Conservation (phyloP, 1,284 basidiomycete genomes). For the Sporisorium iseilematis-ciliati region DNA sequence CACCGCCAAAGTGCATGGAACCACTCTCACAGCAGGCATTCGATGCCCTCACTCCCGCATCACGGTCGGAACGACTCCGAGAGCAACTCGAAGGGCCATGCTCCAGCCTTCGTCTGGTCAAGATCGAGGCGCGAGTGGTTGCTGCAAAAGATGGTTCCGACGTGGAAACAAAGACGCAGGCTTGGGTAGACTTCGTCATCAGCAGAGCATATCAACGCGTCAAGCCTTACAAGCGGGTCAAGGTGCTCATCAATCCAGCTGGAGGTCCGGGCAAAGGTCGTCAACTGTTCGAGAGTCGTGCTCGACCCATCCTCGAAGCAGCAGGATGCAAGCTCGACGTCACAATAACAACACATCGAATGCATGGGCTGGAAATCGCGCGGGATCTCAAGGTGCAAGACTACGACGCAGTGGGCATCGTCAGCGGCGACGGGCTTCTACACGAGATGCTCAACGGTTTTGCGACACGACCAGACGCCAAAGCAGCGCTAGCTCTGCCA, state of each 20-base stretch:
- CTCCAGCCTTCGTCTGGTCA: slow-evolving; percentile 56
- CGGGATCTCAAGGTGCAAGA: slow-evolving; percentile 75
- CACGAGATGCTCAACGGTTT: slow-evolving; percentile 96
- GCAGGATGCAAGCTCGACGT: slow-evolving; percentile 80
- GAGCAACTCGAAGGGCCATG: slow-evolving; percentile 59
- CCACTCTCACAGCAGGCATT: slow-evolving; percentile 25
- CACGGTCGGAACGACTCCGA: slow-evolving; percentile 27
- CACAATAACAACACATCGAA: slow-evolving; percentile 72
- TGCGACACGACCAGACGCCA: slow-evolving; percentile 78
- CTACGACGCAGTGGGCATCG: slow-evolving; percentile 79
- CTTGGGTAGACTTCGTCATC: slow-evolving; percentile 53
- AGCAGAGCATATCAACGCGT: slow-evolving; percentile 40
- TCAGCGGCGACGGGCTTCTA: slow-evolving; percentile 90
- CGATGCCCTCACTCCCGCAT: slow-evolving; percentile 16
- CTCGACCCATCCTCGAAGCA: slow-evolving; percentile 83
- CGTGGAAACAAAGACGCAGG: slow-evolving; percentile 25
- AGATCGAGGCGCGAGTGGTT: slow-evolving; percentile 57
- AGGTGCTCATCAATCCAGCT: slow-evolving; percentile 85
- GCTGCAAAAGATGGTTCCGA: slow-evolving; percentile 16
- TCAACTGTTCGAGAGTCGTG: slow-evolving; percentile 76
- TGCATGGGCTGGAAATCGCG: slow-evolving; percentile 82
- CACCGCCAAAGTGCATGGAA: slow-evolving; percentile 33
- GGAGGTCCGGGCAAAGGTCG: slow-evolving; percentile 85
- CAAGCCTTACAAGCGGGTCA: slow-evolving; percentile 51
- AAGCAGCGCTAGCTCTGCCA: slow-evolving; percentile 79